A percentile compares a stretch with the other conserved stretches of the same genome.
phyloP scores from a whole-genome alignment of 1,284 basidiomycete genomes.

The Stereum hirsutum region DNA sequence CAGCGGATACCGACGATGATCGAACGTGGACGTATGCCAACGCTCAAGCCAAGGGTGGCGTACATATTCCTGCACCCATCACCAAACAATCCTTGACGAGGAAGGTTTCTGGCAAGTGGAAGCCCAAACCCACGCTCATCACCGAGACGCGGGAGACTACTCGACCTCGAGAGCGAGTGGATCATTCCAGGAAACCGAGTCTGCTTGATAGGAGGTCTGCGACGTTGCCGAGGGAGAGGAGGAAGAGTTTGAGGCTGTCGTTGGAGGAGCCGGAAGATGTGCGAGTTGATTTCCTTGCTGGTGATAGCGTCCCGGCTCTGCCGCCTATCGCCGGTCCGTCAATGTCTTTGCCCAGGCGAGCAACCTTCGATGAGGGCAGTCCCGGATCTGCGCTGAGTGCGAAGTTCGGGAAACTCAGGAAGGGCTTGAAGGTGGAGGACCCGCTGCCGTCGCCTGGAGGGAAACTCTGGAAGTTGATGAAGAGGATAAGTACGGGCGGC shows the following conservation, averaged over 20 bases:
- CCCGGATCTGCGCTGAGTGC: constrained; percentile 5
- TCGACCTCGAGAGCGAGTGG: neutral
- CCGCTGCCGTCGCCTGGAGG: constrained; percentile 26
- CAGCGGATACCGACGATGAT: constrained; percentile 34
- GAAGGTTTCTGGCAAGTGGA: constrained; percentile 10
- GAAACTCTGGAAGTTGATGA: constrained; percentile 59
- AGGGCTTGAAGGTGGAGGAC: constrained; percentile 20
- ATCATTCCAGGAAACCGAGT: constrained; percentile 2
- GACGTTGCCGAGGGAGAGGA: constrained; percentile 13
- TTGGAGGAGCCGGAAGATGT: constrained; percentile 18
- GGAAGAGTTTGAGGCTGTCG: constrained; percentile 15
- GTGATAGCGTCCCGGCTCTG: too few relatives aligned
- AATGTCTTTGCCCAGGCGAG: too few relatives aligned
- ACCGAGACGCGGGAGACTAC: neutral
- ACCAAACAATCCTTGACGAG: constrained; percentile 8
- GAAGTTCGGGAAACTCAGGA: too few relatives aligned
- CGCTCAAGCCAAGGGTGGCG: neutral
- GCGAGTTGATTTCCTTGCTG: too few relatives aligned
- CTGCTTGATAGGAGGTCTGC: neutral
- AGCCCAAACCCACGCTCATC: neutral
- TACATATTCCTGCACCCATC: neutral
- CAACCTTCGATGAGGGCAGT: too few relatives aligned
- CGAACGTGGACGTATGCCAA: constrained; percentile 14
- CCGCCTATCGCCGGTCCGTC: too few relatives aligned
- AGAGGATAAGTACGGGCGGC: constrained; percentile 55